Conservation (phyloP, 345 rosid species). For the Pistacia vera region DNA sequence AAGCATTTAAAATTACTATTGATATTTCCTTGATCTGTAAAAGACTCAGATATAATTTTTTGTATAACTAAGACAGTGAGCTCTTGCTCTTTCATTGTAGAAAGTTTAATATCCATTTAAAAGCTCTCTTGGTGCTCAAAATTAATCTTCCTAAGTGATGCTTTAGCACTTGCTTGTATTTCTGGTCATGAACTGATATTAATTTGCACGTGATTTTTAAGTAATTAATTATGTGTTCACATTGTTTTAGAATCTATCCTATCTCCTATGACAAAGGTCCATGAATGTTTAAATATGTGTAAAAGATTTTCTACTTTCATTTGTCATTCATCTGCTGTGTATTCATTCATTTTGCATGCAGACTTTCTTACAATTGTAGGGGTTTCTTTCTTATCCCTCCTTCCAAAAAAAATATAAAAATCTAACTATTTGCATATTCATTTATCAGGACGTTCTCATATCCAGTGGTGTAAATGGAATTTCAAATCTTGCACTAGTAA, state of each 20-base stretch:
- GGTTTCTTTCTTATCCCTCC: too few relatives aligned
- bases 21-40: background rate
- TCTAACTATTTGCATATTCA: conserved; percentile 16
- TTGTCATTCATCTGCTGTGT: conserved; percentile 8
- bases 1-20: background rate
- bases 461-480: conserved; percentile 45
- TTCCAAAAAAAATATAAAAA: too few relatives aligned
- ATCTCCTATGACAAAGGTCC: conserved; percentile 4
- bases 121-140: background rate
- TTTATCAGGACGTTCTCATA: conserved; percentile 53
- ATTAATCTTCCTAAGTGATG: too few relatives aligned
- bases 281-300: background rate
- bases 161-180: background rate
- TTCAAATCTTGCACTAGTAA: conserved; percentile 33
- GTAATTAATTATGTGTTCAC: background rate
- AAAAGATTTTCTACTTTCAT: background rate
- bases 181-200: background rate
- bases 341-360: background rate
- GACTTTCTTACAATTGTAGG: conserved; percentile 8
- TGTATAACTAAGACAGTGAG: background rate
- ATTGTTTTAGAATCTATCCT: background rate
- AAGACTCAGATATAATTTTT: background rate
- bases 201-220: background rate
- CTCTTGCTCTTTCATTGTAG: background rate
- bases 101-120: background rate